A percentile compares a stretch with the other conserved stretches of the same genome.
These are phyloP conservation scores for Fusarium proliferatum DNA, from an alignment of 2,329 filamentous ascomycete species.

Conservation along the genomic window DNA sequence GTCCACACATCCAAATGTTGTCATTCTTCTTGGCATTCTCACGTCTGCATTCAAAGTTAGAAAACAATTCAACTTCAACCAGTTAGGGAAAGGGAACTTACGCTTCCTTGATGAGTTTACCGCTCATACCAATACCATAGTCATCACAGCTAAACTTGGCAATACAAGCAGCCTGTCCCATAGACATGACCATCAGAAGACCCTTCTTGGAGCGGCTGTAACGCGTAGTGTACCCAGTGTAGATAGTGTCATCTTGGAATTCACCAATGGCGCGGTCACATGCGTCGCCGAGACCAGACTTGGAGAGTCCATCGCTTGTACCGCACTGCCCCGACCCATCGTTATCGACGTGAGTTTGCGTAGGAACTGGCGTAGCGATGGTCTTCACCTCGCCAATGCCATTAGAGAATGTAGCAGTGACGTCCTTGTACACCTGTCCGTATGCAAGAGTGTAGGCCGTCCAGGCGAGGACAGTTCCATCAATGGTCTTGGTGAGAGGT, in stretches of 20 bases:
- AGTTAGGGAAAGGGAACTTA: background rate
- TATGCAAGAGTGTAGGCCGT: background rate
- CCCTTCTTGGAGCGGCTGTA: conserved; percentile 16
- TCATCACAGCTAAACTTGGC: conserved; percentile 27
- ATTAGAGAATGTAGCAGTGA: background rate
- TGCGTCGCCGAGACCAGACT: background rate
- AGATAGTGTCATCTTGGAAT: conserved; percentile 9
- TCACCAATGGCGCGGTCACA: conserved; percentile 11
- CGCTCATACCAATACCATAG: conserved; percentile 30
- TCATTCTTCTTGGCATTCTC: conserved; percentile 7
- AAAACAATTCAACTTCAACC: rapidly evolving
- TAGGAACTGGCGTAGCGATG: conserved; percentile 1
- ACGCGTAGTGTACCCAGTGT: conserved; percentile 9
- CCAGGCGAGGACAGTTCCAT: conserved; percentile 6
- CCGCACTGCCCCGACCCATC: conserved; percentile 10
- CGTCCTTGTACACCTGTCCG: background rate
- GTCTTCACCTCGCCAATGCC: background rate
- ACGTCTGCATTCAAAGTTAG: background rate
- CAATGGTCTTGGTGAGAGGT: conserved; percentile 2
- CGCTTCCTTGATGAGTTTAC: conserved; percentile 14
- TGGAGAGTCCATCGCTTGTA: conserved; percentile 11
- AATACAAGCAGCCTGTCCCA: conserved; percentile 14
- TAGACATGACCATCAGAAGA: background rate
- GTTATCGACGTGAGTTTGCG: conserved; percentile 11
- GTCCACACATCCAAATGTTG: conserved; percentile 20